Conservation (phyloP, 495 filamentous ascomycete species). For the Tuber aestivum region DNA sequence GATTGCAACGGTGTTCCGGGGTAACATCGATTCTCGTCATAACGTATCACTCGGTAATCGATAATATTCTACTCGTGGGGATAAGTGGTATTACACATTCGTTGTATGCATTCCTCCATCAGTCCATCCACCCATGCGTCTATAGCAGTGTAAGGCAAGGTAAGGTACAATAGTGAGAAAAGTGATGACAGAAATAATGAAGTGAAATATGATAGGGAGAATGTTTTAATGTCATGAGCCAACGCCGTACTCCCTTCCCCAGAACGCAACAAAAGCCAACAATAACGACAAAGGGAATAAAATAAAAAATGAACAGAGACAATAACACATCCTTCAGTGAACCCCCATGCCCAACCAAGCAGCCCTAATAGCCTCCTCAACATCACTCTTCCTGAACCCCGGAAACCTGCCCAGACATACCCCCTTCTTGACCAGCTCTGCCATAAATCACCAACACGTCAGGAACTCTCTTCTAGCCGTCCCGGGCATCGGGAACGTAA, state of each 20-base stretch:
- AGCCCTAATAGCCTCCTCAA: slow-evolving; percentile 52
- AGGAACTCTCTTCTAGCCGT: slow-evolving; percentile 18
- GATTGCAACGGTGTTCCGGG: not conserved
- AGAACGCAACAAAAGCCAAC: not conserved
- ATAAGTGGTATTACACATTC: not conserved
- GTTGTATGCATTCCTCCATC: not conserved
- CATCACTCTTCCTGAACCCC: slow-evolving; percentile 55
- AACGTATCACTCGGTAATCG: not conserved
- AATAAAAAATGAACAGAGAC: not conserved
- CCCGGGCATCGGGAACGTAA: slow-evolving; percentile 36
- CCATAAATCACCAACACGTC: slow-evolving; percentile 1
- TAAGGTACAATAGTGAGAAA: not conserved
- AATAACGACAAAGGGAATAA: not conserved
- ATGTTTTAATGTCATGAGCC: not conserved
- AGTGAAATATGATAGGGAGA: not conserved
- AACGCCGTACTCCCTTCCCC: not conserved
- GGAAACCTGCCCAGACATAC: slow-evolving; percentile 60
- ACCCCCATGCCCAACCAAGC: not conserved
- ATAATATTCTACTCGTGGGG: not conserved
- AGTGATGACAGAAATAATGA: not conserved
- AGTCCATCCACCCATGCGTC: not conserved
- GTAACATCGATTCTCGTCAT: not conserved
- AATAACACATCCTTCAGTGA: not conserved
- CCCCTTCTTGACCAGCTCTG: slow-evolving; percentile 48
- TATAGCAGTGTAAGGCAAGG: not conserved